These are phyloP conservation scores for Exophiala bonariae DNA, from an alignment of 2,329 filamentous ascomycete species.

Conservation along the genomic window DNA sequence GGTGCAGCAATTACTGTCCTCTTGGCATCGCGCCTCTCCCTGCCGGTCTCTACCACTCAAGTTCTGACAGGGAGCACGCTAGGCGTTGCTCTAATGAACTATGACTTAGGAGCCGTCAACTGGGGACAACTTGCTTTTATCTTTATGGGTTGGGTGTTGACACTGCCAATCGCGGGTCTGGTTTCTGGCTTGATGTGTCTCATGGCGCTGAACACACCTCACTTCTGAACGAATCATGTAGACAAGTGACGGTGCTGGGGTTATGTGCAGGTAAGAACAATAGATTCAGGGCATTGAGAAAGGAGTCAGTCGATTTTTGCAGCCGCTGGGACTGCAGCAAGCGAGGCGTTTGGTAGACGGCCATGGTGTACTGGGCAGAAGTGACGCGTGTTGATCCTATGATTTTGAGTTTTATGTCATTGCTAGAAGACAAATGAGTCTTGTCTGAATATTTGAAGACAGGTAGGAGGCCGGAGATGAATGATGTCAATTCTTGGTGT, in stretches of 20 bases:
- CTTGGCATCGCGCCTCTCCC: constrained; percentile 34
- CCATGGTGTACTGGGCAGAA: too few species aligned
- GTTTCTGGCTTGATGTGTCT: constrained; percentile 40
- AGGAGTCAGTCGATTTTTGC: too few species aligned
- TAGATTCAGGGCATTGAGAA: too few species aligned
- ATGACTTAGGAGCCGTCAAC: constrained; percentile 42
- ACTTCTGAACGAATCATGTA: constrained; percentile 26
- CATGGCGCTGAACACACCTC: constrained; percentile 45
- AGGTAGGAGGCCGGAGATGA: too few species aligned
- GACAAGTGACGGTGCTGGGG: neutral
- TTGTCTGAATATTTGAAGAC: neutral
- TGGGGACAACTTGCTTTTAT: constrained; percentile 46
- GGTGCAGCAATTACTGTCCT: constrained; percentile 42
- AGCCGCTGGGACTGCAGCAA: too few species aligned
- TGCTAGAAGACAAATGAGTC: neutral
- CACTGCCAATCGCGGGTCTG: constrained; percentile 43
- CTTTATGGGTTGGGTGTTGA: constrained; percentile 46
- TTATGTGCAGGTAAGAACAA: neutral
- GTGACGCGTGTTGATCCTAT: too few species aligned
- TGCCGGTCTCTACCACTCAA: constrained; percentile 40
- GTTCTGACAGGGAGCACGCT: constrained; percentile 37
- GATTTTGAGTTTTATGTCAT: too few species aligned
- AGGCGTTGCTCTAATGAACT: constrained; percentile 40
- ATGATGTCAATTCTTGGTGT: neutral
- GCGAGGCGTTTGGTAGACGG: too few species aligned